phyloP scores from a whole-genome alignment of 805 yeast species.

The Priceomyces carsonii region DNA sequence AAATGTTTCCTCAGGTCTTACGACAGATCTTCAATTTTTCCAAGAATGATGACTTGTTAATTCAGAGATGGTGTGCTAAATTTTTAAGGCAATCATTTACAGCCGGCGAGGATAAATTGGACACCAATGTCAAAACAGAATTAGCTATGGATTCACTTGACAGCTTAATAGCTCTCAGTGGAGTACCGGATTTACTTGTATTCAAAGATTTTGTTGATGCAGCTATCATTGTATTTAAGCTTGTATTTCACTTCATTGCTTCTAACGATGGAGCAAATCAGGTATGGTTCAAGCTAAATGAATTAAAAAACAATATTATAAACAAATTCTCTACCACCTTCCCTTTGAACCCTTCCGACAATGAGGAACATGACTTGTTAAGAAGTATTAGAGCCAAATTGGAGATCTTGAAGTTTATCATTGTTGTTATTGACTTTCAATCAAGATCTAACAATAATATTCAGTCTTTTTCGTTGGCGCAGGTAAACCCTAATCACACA shows the following conservation, averaged over 20 bases:
- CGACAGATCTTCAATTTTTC: constrained; percentile 42
- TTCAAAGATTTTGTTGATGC: constrained; percentile 34
- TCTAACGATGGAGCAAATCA: constrained; percentile 45
- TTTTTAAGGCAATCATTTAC: constrained; percentile 40
- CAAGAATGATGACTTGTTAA: constrained; percentile 30
- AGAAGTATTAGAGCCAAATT: constrained; percentile 60
- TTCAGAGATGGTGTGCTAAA: constrained; percentile 43
- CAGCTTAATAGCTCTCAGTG: constrained; percentile 26
- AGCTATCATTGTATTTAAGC: constrained; percentile 41
- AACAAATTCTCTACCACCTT: constrained; percentile 57
- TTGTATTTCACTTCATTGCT: constrained; percentile 47
- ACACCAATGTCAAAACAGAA: constrained; percentile 31
- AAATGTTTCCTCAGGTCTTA: constrained; percentile 42
- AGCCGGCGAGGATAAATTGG: constrained; percentile 23
- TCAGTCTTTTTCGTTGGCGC: constrained; percentile 47
- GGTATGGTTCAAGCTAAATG: constrained; percentile 58
- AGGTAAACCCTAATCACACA: constrained; percentile 61
- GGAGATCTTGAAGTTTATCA: constrained; percentile 73
- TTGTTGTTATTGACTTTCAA: constrained; percentile 44
- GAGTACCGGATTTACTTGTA: constrained; percentile 28
- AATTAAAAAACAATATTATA: constrained; percentile 60
- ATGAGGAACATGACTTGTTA: constrained; percentile 48
- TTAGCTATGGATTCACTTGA: constrained; percentile 43
- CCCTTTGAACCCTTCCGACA: constrained; percentile 51
- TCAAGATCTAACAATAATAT: constrained; percentile 39